Evolutionary conservation across 306 rosid species (phyloP), one percentile per base, ranked within the genome.

Genomic region (Mucuna pruriens): DNA sequence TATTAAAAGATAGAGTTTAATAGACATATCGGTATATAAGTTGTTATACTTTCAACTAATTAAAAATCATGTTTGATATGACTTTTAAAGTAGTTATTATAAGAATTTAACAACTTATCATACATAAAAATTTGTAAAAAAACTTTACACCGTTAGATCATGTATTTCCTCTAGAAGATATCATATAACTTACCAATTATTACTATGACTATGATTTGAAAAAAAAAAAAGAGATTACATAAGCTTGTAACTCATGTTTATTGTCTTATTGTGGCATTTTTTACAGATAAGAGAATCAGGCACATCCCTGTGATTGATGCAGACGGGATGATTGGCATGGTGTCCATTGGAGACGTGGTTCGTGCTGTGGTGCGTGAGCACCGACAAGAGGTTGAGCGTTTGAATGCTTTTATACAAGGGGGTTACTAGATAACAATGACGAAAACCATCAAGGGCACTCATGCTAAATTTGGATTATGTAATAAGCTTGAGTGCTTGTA

Each of bases 361-460:
- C 97, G 99, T 57, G 99, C 99, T 17, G 98, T 96, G 39, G 99
- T 96, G 80, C 87, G 91, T 0, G 99, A 96, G 92, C 97, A 96
- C 75, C 91, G 99, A 5, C 93, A 91, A 86, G 99, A 96, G 91
- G 95, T 96, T 3, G 86, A 92, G 74, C 98, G 99, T 82, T 74
- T 96, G 91, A 96, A 93, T 78, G 99, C 98, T 73, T 96, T 3
- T 68, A 96, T 96, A 79, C 99, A 96, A 55, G 99, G 99, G 8
- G 99, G 99, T 66, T 96, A 96, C 83, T 96, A 89, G 90, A 63
- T 62, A 77, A 80, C 80, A 89, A 84, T 49, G 91, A 85, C 36
- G 84, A 85, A 82, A 81, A 86, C 12, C 49, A 74, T 52, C 25
- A 73, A 73, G 16, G 8, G 76, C 85, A 65, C 64, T 81, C 48